Evolutionary conservation across 352 stramenopile genomes (phyloP), one percentile per base, ranked within the genome.

Genomic region (Saprolegnia diclina): DNA sequence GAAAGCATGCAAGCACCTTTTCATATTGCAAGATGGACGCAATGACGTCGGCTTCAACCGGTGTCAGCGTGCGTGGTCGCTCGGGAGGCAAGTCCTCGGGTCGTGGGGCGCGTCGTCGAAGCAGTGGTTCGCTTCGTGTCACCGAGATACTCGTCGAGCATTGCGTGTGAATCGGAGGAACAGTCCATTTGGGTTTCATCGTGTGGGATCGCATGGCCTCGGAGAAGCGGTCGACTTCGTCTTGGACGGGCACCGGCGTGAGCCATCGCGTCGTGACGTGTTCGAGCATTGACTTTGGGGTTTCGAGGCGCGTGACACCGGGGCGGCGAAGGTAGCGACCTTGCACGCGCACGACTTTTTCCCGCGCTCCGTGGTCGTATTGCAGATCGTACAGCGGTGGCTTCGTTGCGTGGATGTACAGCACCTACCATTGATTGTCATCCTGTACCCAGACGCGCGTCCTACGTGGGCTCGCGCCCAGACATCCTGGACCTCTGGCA

Each of bases 21-120:
- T 65, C 56, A 29, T 65, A 29, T 16, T 7, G 24, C n/a, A 65
- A 21, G 21, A 65, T 65, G 7, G 56, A 26, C 6, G 26, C 56
- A 29, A 65, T 65, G 24, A 35, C 40, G 42, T 48, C 42, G 6
- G 56, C 37, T 38, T 48, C 56, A 65, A 46, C 35, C 7, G 32
- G 6, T n/a, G 55, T 29, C 5, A 35, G 37, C 35, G 24, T n/a
- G 0, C 18, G 24, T 13, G 21, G 19, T 4, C 5, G 26, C 42
- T 4, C 7, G 10, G 13, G 13, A 4, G 1, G 42, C 42, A 48
- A 10, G 42, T n/a, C 42, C 42, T 48, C 42, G 42, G 7, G 18
- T 11, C 42, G 2, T 48, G 1, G 42, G 3, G 42, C 5, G 29
- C 5, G 29, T 6, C 29, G 29, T 6, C 29, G 29, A 35, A 35